Base-by-base conservation (phyloP, 495 filamentous ascomycete genomes). In the Penicillium macrosclerotiorum region DNA sequence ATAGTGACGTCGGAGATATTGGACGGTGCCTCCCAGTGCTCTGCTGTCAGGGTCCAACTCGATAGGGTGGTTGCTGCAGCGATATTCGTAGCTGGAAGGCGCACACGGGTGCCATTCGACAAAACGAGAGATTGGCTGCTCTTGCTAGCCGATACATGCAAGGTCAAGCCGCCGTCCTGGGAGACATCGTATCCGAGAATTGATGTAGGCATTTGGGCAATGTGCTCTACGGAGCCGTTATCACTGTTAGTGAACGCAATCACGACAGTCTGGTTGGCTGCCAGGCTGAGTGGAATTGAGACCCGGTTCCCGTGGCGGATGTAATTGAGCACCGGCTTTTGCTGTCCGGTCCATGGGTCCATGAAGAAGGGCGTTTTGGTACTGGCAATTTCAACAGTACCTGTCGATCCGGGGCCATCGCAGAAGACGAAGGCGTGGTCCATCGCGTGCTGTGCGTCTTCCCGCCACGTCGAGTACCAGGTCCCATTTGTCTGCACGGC, bases 351-450 rank as follows among this genome's bases (percentile, higher is more conserved):
- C 71, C 70, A 78, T 3, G 67, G 54, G 41, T 75, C 54, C 19
- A 65, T 52, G 12, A 63, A 33, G 48, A 65, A 71, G 1, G 74
- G 73, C 2, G 39, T 45, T 27, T 55, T 49, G 17, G 31, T 59
- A 8, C 51, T 54, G 9, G 37, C 26, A 32, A 72, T 59, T 5
- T 33, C 35, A 4, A 75, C 47, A 2, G 42, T 40, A 23, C 69
- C 52, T 30, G 40, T 51, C 22, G 60, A 62, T 9, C 49, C 43
- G 32, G 47, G 46, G 23, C 42, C 46, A 25, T 71, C 62, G 37
- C 69, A 71, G 51, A 67, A 68, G 8, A 74, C 24, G 51, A 61
- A 75, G 0, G 73, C 55, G 37, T 74, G 68, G 7, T 70, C 60
- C 6, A 50, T 46, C 0, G 38, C 37, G 13, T 43, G 54, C 22